A percentile compares a stretch with the other conserved stretches of the same genome.
These are phyloP conservation scores for Eutypella sp. DNA, from an alignment of 2,329 filamentous ascomycete genomes.

Conservation along the genomic window DNA sequence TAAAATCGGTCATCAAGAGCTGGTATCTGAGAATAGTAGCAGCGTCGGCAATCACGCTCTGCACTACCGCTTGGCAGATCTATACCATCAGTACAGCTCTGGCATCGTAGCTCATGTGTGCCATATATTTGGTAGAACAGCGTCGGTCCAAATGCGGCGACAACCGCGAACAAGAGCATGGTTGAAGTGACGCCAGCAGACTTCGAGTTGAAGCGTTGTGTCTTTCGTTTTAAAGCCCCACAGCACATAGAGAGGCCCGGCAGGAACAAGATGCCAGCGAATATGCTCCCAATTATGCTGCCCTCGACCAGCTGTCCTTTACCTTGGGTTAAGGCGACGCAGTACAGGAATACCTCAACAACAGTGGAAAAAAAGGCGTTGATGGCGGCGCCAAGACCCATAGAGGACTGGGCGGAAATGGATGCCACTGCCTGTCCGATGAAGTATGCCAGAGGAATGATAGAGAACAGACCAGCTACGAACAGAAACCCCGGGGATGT, in stretches of 20 bases:
- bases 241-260: conserved; percentile 98
- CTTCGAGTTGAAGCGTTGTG: conserved; percentile 93
- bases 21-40: conserved; percentile 87
- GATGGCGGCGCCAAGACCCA: conserved; percentile 94
- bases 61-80: conserved; percentile 31
- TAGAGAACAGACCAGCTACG: conserved; percentile 75
- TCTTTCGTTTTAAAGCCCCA: conserved; percentile 95
- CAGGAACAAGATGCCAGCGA: conserved; percentile 90
- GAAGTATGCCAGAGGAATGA: conserved; percentile 96
- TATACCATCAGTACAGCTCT: conserved; percentile 51
- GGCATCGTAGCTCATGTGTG: conserved; percentile 90
- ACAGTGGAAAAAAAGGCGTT: conserved; percentile 98
- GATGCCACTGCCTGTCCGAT: conserved; percentile 98
- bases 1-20: conserved; percentile 86
- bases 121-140: conserved; percentile 99
- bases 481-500: conserved; percentile 87
- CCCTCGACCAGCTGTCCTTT: conserved; percentile 93
- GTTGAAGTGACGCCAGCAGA: conserved; percentile 96
- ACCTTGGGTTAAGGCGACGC: conserved; percentile 84
- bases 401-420: conserved; percentile 96
- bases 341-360: conserved; percentile 97
- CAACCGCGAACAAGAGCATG: conserved; percentile 94
- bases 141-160: conserved; percentile 91
- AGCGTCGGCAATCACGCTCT: conserved; percentile 78
- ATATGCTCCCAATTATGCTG: conserved; percentile 95